Evolutionary conservation across 2,329 filamentous ascomycete genomes (phyloP).

Genomic region (Fusarium proliferatum): DNA sequence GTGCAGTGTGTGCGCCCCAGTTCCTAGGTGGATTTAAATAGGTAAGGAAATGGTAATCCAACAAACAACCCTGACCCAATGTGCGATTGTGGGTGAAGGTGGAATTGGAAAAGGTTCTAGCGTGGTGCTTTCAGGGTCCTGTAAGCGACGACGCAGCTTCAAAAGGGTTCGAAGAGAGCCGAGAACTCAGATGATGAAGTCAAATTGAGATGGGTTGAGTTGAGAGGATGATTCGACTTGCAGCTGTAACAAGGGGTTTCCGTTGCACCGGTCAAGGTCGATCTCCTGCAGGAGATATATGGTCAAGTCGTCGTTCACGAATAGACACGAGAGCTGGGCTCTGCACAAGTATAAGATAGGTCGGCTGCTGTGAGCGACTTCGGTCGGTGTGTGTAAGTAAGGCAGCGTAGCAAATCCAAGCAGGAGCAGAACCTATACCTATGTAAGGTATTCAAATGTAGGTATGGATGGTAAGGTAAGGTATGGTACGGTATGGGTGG

Average conservation of each 20-base stretch:
- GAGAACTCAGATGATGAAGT: constrained; percentile 8
- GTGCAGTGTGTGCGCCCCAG: constrained; percentile 37
- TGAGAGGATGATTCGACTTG: constrained; percentile 9
- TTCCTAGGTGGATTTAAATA: constrained; percentile 42
- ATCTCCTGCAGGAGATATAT: constrained; percentile 38
- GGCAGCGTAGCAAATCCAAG: constrained; percentile 7
- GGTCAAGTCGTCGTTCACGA: constrained; percentile 19
- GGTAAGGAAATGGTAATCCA: constrained; percentile 35
- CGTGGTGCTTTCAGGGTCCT: constrained; percentile 30
- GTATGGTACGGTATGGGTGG: constrained; percentile 25
- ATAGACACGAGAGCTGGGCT: constrained; percentile 22
- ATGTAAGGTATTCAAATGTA: constrained; percentile 23
- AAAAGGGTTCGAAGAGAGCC: constrained; percentile 9
- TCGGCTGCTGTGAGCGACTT: constrained; percentile 12
- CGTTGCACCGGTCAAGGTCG: constrained; percentile 40
- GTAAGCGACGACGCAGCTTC: constrained; percentile 3
- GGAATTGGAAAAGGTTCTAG: constrained; percentile 44
- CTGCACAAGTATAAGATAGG: constrained; percentile 27
- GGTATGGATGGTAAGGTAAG: constrained; percentile 3
- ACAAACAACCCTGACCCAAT: constrained; percentile 33
- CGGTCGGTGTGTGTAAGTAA: constrained; percentile 40
- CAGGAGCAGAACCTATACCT: constrained; percentile 22
- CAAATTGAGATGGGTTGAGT: constrained; percentile 10
- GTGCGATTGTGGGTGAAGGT: constrained; percentile 44
- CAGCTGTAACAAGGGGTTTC: constrained; percentile 29